Conservation (phyloP, 2,329 filamentous ascomycete species). For the Microthyrium microscopicum region DNA sequence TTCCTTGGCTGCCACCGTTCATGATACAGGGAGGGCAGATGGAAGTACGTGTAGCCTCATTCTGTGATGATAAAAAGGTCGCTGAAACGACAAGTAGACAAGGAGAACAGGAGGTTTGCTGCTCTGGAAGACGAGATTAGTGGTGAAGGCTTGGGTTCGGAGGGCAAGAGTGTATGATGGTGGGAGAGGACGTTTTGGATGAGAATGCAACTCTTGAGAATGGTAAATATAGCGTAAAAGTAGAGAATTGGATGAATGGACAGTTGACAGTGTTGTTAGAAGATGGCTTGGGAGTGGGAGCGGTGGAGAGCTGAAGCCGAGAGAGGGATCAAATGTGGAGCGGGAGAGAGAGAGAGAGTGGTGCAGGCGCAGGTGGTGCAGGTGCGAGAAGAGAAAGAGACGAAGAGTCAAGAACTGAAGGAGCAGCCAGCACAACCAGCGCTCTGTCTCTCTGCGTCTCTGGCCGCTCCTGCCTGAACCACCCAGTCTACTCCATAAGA, state of each 20-base stretch:
- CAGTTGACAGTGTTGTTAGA: not conserved
- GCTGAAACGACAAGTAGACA: not conserved
- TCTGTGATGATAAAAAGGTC: not conserved
- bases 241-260: not conserved
- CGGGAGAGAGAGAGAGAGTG: not conserved
- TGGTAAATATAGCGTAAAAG: not conserved
- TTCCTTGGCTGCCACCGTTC: constrained; percentile 5
- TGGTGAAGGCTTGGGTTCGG: not conserved
- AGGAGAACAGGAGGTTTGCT: not conserved
- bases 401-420: not conserved
- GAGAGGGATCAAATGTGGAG: not conserved
- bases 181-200: not conserved
- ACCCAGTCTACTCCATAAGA: too few species aligned
- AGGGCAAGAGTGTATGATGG: not conserved
- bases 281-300: not conserved
- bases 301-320: not conserved
- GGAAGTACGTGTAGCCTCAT: not conserved
- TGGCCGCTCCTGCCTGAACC: too few species aligned
- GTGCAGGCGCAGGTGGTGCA: not conserved
- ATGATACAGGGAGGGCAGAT: constrained; percentile 1
- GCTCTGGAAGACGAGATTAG: not conserved
- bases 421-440: too few species aligned
- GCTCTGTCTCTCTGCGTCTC: too few species aligned
- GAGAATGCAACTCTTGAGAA: not conserved
- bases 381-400: not conserved